Evolutionary conservation across 768 basidiomycete species (phyloP).

Genomic region (Mycena belliarum): DNA sequence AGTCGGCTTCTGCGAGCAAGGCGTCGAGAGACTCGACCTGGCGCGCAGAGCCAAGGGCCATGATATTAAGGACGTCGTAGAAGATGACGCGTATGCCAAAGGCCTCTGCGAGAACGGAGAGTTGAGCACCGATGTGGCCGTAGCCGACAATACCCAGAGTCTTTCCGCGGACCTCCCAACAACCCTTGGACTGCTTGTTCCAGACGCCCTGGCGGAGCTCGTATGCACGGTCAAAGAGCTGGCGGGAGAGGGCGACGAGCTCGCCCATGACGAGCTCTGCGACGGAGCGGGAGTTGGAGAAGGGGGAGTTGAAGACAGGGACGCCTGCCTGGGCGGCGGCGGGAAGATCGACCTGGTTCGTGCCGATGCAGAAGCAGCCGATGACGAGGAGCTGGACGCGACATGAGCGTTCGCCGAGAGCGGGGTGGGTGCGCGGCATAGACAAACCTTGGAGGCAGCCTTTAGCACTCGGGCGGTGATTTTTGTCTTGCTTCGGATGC

Average conservation of each 20-base stretch:
- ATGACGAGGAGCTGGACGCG: slow-evolving; percentile 80
- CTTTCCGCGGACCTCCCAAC: slow-evolving; percentile 98
- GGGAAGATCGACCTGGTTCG: slow-evolving; percentile 92
- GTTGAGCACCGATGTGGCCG: slow-evolving; percentile 96
- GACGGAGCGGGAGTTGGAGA: slow-evolving; percentile 98
- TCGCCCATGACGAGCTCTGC: slow-evolving; percentile 97
- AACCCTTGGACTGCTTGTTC: slow-evolving; percentile 99
- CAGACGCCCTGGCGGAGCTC: slow-evolving; percentile 91
- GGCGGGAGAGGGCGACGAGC: slow-evolving; percentile 90
- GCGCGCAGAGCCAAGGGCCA: slow-evolving; percentile 93
- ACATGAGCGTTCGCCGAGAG: neutral
- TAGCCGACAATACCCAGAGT: slow-evolving; percentile 97
- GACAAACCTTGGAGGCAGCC: slow-evolving; percentile 77
- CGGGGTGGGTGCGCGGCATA: neutral
- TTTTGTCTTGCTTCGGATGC: slow-evolving; percentile 97
- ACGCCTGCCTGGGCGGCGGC: slow-evolving; percentile 87
- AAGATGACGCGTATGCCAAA: slow-evolving; percentile 96
- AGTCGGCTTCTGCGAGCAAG: slow-evolving; percentile 82
- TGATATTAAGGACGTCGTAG: slow-evolving; percentile 93
- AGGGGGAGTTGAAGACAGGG: slow-evolving; percentile 98
- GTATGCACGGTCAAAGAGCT: slow-evolving; percentile 83
- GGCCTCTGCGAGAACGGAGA: slow-evolving; percentile 94
- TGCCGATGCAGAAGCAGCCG: slow-evolving; percentile 99
- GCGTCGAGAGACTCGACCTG: slow-evolving; percentile 80
- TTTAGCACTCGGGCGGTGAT: slow-evolving; percentile 89